These are phyloP conservation scores for Chaetomium cochliodes DNA, from an alignment of 495 filamentous ascomycete genomes.

Conservation along the genomic window DNA sequence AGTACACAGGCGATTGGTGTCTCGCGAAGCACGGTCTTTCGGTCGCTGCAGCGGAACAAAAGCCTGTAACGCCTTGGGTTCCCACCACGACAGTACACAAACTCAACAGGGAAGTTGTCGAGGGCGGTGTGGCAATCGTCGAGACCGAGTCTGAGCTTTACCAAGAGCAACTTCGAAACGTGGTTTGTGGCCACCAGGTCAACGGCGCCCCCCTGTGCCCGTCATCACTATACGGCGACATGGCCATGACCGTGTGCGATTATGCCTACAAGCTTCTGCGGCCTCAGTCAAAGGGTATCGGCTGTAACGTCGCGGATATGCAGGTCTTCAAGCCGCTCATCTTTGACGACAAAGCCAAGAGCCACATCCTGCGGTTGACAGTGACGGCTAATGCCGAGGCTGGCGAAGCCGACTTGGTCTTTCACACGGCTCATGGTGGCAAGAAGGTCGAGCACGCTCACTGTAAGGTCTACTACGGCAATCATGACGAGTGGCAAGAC, in stretches of 20 bases:
- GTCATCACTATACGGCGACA: slow-evolving; percentile 70
- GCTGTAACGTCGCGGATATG: slow-evolving; percentile 62
- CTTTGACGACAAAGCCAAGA: slow-evolving; percentile 53
- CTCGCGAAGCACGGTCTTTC: slow-evolving; percentile 69
- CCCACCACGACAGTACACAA: slow-evolving; percentile 52
- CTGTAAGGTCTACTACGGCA: slow-evolving; percentile 52
- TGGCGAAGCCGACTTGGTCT: slow-evolving; percentile 42
- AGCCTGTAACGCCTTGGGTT: slow-evolving; percentile 50
- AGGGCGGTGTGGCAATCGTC: slow-evolving; percentile 54
- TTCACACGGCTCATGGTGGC: slow-evolving; percentile 45
- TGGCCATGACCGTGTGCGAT: slow-evolving; percentile 70
- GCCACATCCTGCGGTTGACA: slow-evolving; percentile 49
- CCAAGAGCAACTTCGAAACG: slow-evolving; percentile 57
- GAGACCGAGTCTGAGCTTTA: slow-evolving; percentile 67
- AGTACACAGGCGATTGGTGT: slow-evolving; percentile 67
- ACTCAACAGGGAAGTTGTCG: slow-evolving; percentile 56
- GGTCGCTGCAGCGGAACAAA: slow-evolving; percentile 44
- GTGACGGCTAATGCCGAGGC: slow-evolving; percentile 42
- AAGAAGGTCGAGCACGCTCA: slow-evolving; percentile 50
- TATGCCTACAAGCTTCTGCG: slow-evolving; percentile 62
- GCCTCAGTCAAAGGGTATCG: slow-evolving; percentile 52
- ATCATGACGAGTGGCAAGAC: slow-evolving; percentile 46
- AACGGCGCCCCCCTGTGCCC: slow-evolving; percentile 58
- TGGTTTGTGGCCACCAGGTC: slow-evolving; percentile 69
- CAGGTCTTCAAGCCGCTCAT: slow-evolving; percentile 70